Evolutionary conservation across 2,329 filamentous ascomycete genomes (phyloP), one percentile per base, ranked within the genome.

Genomic region (Huntiella decipiens): DNA sequence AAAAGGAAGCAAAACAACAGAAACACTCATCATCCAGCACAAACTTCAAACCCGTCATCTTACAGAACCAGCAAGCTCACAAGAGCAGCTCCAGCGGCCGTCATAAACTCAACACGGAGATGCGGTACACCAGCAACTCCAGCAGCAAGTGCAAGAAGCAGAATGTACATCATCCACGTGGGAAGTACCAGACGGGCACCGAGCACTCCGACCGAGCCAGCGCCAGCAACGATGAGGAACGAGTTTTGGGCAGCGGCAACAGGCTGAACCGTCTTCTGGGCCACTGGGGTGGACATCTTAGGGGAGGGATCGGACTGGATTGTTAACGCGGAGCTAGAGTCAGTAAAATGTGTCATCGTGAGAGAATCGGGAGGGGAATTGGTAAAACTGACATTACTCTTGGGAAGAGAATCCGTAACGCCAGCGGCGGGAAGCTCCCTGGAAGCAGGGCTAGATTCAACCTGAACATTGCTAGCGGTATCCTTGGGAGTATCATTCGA

Each of bases 211-310:
- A 35, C 36, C 12, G 44, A 35, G 17, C 31, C 40, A 40, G 4
- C 15, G 17, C 22, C 40, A 31, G 39, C 43, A 13, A 46, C 32
- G 11, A 10, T 11, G 3, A 43, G 5, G 17, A 44, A n/a, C 5
- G 31, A 5, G 19, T 46, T 15, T 19, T 36, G 33, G 13, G 40
- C 12, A 32, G 35, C 43, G 38, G 35, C 16, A 42, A 43, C 36
- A 45, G 47, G 46, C 46, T 46, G 47, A 49, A 28, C 36, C 31
- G 36, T 35, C 39, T 33, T 49, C 34, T 32, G 34, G 22, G 34
- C 22, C 33, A 36, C 5, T 35, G 46, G 39, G 7, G 37, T 12
- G 37, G 22, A 39, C 22, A 17, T 39, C 37, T 16, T 16, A 11
- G 22, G 13, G 16, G 37, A 39, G 16, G 37, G 4, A 11, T 39